Evolutionary conservation across 352 stramenopile species (phyloP), one percentile per base, ranked within the genome.

Genomic region (Phytophthora sojae): DNA sequence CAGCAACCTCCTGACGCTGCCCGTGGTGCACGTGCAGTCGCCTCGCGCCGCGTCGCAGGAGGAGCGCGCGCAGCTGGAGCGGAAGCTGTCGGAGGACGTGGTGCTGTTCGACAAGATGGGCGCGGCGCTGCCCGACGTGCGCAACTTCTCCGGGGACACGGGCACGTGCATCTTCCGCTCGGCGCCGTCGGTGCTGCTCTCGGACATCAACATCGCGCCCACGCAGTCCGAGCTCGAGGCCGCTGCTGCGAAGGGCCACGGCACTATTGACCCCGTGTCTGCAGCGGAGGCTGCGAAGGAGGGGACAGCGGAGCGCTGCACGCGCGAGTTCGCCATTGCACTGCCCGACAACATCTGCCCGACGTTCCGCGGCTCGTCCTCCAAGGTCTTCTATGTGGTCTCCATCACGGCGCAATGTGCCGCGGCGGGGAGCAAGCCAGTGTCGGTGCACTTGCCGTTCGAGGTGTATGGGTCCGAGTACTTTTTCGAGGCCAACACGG

Each of bases 1-100:
- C 65, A 90, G 96, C 63, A 97, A 99, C 80, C 81, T 98, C 9
- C 75, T 99, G 37, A 98, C 95, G 2, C 79, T 99, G 6, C 93
- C 85, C 19, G 93, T 97, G 26, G 96, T 95, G 54, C 91, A 94
- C 6, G 95, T 98, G 56, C 88, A 86, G 17, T 82, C 92, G 53
- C 97, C 90, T 3, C 79, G 88, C 12, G 19, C 65, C 5, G 54
- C 64, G 8, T 77, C 67, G 9, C 29, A 69, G 9, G 65, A 75
- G 44, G 66, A 81, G 23, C 63, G 63, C 2, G 21, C 50, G 17
- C 32, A 71, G 21, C 14, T 79, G 30, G 72, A 80, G 42, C 49
- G 19, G 2, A 70, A 69, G 60, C 29, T 69, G 3, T 69, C 65
- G 6, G 57, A 76, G 50, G 57, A 77, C 39, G 67, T 69, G 6